Evolutionary conservation across 257 asterid species (phyloP).

Genomic region (Mentha longifolia): DNA sequence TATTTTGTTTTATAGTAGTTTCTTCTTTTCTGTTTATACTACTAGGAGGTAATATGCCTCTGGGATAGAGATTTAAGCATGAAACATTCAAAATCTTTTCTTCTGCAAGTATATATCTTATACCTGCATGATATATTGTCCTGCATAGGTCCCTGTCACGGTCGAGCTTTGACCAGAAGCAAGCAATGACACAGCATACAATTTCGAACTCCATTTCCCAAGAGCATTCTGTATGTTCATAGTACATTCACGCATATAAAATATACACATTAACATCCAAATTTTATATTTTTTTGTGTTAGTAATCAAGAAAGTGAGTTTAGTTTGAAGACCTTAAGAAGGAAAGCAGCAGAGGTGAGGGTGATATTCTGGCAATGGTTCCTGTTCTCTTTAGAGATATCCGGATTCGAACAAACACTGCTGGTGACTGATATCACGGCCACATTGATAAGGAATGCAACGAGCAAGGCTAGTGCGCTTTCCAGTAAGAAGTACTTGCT

Average conservation of each 20-base stretch:
- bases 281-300: background rate
- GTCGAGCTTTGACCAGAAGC: conserved; percentile 44
- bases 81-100: too few relatives aligned
- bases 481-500: conserved; percentile 32
- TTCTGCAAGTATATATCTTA: background rate
- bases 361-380: conserved; percentile 25
- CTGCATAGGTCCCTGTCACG: conserved; percentile 37
- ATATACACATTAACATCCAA: too few relatives aligned
- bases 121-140: conserved; percentile 40
- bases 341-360: conserved; percentile 35
- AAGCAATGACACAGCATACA: conserved; percentile 32
- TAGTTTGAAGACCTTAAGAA: conserved; percentile 27
- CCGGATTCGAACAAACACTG: conserved; percentile 27
- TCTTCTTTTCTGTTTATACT: too few relatives aligned
- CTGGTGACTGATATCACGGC: conserved; percentile 31
- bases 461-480: conserved; percentile 27
- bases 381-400: conserved; percentile 17
- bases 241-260: too few relatives aligned
- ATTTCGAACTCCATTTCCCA: conserved; percentile 32
- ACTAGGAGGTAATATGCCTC: too few relatives aligned
- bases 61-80: too few relatives aligned
- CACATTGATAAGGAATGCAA: conserved; percentile 37
- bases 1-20: too few relatives aligned
- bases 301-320: background rate
- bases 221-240: conserved; percentile 36